phyloP scores from a whole-genome alignment of 2,329 filamentous ascomycete species.

The Raffaelea deltoideospora region DNA sequence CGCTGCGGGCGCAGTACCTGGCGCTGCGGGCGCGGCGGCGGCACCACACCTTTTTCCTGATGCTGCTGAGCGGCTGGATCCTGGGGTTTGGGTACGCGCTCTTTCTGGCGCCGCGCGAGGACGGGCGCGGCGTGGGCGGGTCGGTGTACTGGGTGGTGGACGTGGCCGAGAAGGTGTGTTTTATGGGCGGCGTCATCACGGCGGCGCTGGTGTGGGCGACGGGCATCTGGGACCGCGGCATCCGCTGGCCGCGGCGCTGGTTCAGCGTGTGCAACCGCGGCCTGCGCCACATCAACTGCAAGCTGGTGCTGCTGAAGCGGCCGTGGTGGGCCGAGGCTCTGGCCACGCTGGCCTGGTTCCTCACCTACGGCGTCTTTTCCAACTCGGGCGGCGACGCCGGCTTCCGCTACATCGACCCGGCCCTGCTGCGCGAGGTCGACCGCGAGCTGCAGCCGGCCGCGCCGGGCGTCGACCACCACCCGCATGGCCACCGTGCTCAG shows the following conservation, averaged over 20 bases:
- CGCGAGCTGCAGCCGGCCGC: conserved; percentile 35
- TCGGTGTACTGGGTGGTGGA: conserved; percentile 96
- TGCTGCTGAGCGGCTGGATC: conserved; percentile 67
- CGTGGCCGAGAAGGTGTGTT: conserved; percentile 75
- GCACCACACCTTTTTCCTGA: conserved; percentile 85
- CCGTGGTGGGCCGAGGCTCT: conserved; percentile 68
- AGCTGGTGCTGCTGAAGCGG: conserved; percentile 77
- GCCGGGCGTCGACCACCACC: conserved; percentile 9
- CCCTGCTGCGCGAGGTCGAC: conserved; percentile 43
- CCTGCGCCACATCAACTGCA: conserved; percentile 84
- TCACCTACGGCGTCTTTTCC: conserved; percentile 61
- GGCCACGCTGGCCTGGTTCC: conserved; percentile 58
- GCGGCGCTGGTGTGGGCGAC: conserved; percentile 82
- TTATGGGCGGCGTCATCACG: conserved; percentile 82
- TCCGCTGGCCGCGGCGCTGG: conserved; percentile 89
- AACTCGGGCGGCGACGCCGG: conserved; percentile 45
- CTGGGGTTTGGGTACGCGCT: conserved; percentile 75
- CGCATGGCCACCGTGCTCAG: no score
- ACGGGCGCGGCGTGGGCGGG: conserved; percentile 79
- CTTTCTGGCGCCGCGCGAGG: conserved; percentile 90
- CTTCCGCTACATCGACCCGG: conserved; percentile 63
- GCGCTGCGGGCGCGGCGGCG: conserved; percentile 75
- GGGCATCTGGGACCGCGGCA: conserved; percentile 89
- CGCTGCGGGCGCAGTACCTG: conserved; percentile 82
- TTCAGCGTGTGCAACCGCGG: conserved; percentile 80